Base-by-base conservation (phyloP, 345 rosid genomes). In the Citrus unshiu region DNA sequence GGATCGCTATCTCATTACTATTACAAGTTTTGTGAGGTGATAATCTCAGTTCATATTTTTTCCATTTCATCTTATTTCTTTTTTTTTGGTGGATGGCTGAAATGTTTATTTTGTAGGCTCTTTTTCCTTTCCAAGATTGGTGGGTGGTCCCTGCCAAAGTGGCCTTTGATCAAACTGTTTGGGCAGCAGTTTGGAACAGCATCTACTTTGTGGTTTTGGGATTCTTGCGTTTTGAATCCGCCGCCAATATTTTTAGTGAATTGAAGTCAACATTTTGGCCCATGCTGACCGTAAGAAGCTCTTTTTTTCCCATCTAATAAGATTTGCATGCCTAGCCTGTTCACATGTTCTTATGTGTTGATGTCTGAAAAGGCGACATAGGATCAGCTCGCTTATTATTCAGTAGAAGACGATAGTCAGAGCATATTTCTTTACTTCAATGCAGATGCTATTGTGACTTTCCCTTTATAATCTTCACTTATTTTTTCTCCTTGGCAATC, bases 91-190 rank as follows among this genome's bases (percentile, higher is more conserved):
- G 46, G 61, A 70, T 73, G 37, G 67, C 75, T 85, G 78, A 86
- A 74, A 59, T 73, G 30, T 56, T 63, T 77, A 75, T 32, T 57
- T 79, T 79, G 25, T 81, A 93, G 97, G 93, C 92, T 76, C 86
- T 93, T 54, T 87, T 95, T 84, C 98, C 98, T 73, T 95, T 85
- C 10, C 76, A 93, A 79, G 94, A 84, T 76, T 93, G 98, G 98
- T 95, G 97, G 98, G 95, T 92, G 68, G 93, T 93, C 54, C 98
- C 98, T 68, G 98, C 93, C 56, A 93, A 95, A 87, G 89, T 95
- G 30, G 93, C 89, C 1, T 95, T 93, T 84, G 98, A 95, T 65
- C 98, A 93, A 85, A 92, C 98, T 43, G 82, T 91, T 4, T 93
- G 98, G 98, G 80, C 98, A 9, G 91, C 97, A 65, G 22, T 92